phyloP scores from a whole-genome alignment of 495 filamentous ascomycete genomes.

The Extremus antarcticus region DNA sequence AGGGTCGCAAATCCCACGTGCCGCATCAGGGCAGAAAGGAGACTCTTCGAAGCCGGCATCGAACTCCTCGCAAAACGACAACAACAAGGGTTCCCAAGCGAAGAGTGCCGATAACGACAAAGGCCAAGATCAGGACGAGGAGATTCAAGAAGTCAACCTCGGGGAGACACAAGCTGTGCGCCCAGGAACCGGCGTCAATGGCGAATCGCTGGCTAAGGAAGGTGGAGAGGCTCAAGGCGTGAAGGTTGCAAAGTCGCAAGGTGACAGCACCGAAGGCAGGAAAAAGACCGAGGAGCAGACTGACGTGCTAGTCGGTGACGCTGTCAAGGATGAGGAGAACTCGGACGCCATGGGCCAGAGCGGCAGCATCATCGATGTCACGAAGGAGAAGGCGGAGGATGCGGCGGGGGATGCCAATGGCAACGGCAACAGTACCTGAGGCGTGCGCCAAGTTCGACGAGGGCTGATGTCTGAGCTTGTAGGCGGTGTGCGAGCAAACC shows the following conservation, averaged over 20 bases:
- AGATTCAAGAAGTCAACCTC: slow-evolving; percentile 7
- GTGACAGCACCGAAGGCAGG: neutral
- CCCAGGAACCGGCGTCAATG: neutral
- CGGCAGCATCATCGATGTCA: slow-evolving; percentile 12
- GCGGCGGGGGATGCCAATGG: slow-evolving; percentile 24
- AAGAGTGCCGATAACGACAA: neutral
- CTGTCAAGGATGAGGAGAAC: slow-evolving; percentile 2
- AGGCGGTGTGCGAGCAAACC: neutral
- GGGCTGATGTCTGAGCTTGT: neutral
- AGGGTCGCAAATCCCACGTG: no score
- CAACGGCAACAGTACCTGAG: neutral
- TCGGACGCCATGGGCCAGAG: slow-evolving; percentile 15
- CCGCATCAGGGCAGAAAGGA: neutral
- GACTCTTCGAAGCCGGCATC: neutral
- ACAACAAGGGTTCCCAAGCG: neutral
- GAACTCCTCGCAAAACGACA: neutral
- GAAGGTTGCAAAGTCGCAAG: no score
- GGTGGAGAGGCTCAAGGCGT: no score
- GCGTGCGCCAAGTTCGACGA: neutral
- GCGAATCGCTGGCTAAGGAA: neutral
- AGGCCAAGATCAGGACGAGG: neutral
- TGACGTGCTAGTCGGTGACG: neutral
- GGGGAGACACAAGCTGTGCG: slow-evolving; percentile 7
- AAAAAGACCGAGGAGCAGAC: neutral
- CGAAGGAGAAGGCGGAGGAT: slow-evolving; percentile 10